A percentile compares a stretch with the other conserved stretches of the same genome.
Conservation (phyloP, 768 basidiomycete genomes). For the Sporobolomyces roseus region DNA sequence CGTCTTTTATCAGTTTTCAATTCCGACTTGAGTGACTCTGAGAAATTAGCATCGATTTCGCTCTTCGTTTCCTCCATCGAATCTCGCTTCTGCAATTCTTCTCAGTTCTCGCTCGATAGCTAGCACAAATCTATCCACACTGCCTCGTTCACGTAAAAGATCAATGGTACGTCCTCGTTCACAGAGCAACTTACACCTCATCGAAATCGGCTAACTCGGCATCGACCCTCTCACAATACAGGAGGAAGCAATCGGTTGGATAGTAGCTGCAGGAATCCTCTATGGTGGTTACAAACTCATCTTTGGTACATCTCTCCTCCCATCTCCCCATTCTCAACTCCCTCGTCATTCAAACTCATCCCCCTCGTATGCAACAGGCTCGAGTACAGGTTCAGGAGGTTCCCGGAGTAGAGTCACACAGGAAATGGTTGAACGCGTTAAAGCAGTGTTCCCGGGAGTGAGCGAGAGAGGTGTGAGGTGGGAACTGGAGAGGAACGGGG, state of each 20-base stretch:
- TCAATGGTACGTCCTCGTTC: conserved; percentile 4
- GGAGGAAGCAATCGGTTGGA: conserved; percentile 33
- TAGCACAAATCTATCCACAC: neutral
- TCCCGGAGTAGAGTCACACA: conserved; percentile 10
- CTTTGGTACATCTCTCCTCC: conserved; percentile 25
- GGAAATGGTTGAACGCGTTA: conserved; percentile 15
- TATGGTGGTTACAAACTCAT: conserved; percentile 28
- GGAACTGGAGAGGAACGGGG: conserved; percentile 34
- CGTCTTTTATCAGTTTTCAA: too few relatives aligned
- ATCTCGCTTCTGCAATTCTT: neutral
- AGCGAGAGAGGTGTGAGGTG: neutral
- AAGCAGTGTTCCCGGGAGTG: conserved; percentile 25
- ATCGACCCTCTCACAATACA: too few relatives aligned
- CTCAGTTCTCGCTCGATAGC: neutral
- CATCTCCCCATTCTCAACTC: neutral
- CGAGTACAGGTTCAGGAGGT: neutral
- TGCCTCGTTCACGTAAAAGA: conserved; percentile 11
- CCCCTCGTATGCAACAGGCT: neutral
- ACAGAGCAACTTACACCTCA: neutral
- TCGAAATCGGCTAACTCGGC: too few relatives aligned
- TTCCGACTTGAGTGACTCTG: too few relatives aligned
- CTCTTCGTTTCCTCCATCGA: too few relatives aligned
- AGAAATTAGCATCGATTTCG: too few relatives aligned
- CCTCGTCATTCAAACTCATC: neutral
- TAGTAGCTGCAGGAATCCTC: conserved; percentile 13